A percentile compares a stretch with the other conserved stretches of the same genome.
Evolutionary conservation across 495 filamentous ascomycete genomes (phyloP).

Genomic region (Barbatosphaeria neglecta): DNA sequence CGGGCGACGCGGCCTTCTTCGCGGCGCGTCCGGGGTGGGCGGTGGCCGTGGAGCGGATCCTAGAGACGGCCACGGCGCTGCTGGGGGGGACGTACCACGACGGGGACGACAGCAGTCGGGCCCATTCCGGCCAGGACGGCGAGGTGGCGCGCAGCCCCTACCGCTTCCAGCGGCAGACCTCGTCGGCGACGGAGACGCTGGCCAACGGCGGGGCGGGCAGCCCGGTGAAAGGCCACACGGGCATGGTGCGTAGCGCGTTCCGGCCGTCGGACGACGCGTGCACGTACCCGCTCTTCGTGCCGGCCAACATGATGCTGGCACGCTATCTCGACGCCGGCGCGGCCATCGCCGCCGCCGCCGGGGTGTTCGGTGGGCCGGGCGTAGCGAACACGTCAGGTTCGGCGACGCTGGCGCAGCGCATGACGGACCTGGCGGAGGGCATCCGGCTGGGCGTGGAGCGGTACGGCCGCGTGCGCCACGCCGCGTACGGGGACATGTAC

Average conservation of each 20-base stretch:
- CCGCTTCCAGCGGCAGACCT: conserved; percentile 41
- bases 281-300: conserved; percentile 47
- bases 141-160: conserved; percentile 44
- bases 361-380: conserved; percentile 3
- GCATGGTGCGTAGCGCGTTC: conserved; percentile 48
- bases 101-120: conserved; percentile 37
- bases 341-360: conserved; percentile 36
- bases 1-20: no score
- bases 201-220: conserved; percentile 46
- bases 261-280: conserved; percentile 47
- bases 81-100: conserved; percentile 42
- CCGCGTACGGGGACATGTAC: conserved; percentile 38
- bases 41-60: conserved; percentile 32
- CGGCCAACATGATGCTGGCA: conserved; percentile 54
- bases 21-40: conserved; percentile 38
- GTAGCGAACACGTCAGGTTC: background rate
- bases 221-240: conserved; percentile 42
- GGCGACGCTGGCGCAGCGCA: conserved; percentile 26
- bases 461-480: conserved; percentile 36
- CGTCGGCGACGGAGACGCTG: conserved; percentile 42
- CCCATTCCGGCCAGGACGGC: no score
- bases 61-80: conserved; percentile 37
- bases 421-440: conserved; percentile 32
- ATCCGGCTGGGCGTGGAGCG: conserved; percentile 37
- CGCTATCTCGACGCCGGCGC: conserved; percentile 36